phyloP scores from a whole-genome alignment of 345 rosid species.

The Schrenkiella parvula region DNA sequence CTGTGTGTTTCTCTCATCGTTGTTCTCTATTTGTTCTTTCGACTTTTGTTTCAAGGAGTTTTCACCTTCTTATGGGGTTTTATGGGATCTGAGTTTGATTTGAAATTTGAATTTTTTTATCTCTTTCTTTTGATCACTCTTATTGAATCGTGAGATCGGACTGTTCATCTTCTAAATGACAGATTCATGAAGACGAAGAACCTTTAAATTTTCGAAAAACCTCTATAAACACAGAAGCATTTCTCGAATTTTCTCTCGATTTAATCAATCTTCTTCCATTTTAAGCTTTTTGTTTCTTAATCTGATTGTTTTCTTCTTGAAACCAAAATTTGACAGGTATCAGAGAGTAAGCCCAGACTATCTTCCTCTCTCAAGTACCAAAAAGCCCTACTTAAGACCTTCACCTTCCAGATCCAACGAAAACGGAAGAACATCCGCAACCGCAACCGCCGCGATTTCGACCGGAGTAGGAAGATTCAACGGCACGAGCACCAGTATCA shows the following conservation, averaged over 20 bases:
- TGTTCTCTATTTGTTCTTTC: background rate
- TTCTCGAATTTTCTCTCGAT: background rate
- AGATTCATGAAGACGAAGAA: background rate
- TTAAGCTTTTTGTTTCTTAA: background rate
- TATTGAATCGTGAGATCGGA: background rate
- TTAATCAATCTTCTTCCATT: too few relatives aligned
- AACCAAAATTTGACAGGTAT: constrained; percentile 32
- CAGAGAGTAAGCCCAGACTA: constrained; percentile 58
- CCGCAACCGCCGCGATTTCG: background rate
- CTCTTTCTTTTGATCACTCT: background rate
- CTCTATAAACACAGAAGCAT: background rate
- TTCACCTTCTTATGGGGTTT: background rate
- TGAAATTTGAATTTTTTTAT: too few relatives aligned
- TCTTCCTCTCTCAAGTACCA: constrained; percentile 36
- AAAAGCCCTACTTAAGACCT: constrained; percentile 38
- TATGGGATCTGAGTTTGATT: background rate
- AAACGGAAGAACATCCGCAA: background rate
- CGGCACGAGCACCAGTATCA: constrained; percentile 11
- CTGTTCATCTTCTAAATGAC: background rate
- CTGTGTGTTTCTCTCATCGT: background rate
- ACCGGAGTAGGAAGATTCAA: background rate
- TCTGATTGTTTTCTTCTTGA: background rate
- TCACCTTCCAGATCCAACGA: constrained; percentile 30
- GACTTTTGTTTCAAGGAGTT: background rate
- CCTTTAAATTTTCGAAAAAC: background rate